Conservation (phyloP, 208 protist genomes). For the Crithidia mellificae region DNA sequence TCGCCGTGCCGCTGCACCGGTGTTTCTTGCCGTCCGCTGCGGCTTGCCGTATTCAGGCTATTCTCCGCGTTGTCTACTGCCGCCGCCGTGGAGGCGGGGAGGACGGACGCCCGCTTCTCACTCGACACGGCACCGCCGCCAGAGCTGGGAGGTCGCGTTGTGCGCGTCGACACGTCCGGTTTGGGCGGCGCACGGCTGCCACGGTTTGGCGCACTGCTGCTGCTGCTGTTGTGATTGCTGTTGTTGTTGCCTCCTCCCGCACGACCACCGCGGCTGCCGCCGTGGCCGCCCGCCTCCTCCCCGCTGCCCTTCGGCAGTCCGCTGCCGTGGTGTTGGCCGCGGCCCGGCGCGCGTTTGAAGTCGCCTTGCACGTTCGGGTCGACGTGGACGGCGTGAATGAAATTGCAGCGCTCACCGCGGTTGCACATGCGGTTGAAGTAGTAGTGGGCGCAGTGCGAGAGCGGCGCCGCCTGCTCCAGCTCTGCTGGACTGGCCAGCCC, state of each 20-base stretch:
- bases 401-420: slow-evolving; percentile 69
- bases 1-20: background rate
- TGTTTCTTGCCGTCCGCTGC: background rate
- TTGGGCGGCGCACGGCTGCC: background rate
- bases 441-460: slow-evolving; percentile 26
- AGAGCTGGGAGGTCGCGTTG: background rate
- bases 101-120: background rate
- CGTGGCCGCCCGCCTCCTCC: background rate
- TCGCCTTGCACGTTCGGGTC: slow-evolving; percentile 66
- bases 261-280: background rate
- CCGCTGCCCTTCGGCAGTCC: background rate
- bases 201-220: background rate
- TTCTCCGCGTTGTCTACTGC: slow-evolving; percentile 1
- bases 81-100: background rate
- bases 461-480: slow-evolving; percentile 15
- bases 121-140: background rate
- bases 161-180: background rate
- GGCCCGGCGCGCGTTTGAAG: slow-evolving; percentile 55
- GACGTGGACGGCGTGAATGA: slow-evolving; percentile 77
- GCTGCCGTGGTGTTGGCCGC: slow-evolving; percentile 5
- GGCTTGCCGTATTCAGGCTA: background rate
- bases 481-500: slow-evolving; percentile 7
- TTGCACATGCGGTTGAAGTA: slow-evolving; percentile 73
- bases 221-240: no score
- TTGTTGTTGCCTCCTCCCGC: background rate